Evolutionary conservation across 1,139 yeast species (phyloP).

Genomic region (Saccharomycopsis hybrid): DNA sequence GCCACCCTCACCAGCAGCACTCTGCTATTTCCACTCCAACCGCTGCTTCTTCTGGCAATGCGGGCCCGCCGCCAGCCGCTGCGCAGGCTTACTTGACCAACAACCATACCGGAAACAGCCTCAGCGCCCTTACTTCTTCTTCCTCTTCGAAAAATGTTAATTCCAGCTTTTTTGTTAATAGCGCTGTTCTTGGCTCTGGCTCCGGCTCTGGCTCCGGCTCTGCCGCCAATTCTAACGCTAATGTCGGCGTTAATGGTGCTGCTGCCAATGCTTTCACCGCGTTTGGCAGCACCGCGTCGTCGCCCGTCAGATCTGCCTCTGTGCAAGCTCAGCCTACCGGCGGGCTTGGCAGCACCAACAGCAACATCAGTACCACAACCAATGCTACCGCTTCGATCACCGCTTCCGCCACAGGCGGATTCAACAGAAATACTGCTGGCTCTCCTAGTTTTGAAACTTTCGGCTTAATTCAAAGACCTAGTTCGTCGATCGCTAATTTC

Average conservation of each 20-base stretch:
- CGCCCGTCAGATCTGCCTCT: slow-evolving; percentile 8
- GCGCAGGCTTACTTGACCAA: no score
- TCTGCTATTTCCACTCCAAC: no score
- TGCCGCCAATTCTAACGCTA: neutral
- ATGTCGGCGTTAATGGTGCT: neutral
- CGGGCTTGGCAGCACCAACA: no score
- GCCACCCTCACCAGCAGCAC: neutral
- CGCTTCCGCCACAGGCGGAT: no score
- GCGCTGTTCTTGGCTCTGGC: neutral
- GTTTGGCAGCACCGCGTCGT: slow-evolving; percentile 1
- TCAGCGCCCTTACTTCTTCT: no score
- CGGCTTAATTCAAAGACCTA: slow-evolving; percentile 11
- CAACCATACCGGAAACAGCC: no score
- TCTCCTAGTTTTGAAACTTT: slow-evolving; percentile 12
- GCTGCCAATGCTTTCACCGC: neutral
- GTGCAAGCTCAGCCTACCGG: neutral
- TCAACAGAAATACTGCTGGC: no score
- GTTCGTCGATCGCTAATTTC: slow-evolving; percentile 8
- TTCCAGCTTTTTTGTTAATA: neutral
- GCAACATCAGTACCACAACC: no score
- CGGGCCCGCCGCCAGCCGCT: no score
- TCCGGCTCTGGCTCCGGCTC: neutral
- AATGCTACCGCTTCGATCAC: no score
- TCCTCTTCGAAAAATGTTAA: no score
- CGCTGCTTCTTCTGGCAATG: no score